Base-by-base conservation (phyloP, 495 filamentous ascomycete genomes). In the Staphylotrichum tortipilum region DNA sequence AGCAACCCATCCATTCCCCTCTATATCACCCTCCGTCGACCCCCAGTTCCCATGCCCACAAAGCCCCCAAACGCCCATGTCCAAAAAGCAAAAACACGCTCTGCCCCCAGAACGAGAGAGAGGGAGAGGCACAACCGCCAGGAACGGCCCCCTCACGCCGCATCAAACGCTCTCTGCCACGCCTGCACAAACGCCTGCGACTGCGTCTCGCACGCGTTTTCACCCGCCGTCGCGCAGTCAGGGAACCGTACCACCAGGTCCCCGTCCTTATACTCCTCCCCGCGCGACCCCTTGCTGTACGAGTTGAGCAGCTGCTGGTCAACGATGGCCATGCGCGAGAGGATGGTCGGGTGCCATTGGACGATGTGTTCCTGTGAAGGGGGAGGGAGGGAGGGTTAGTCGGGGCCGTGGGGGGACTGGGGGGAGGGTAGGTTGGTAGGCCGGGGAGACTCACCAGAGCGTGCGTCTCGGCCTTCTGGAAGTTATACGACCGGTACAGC, bases 271-370 rank as follows among this genome's bases (percentile, higher is more conserved):
- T 86, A 90, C 57, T 78, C 73, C 22, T 65, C 69, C 3, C 72
- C 71, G 30, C 63, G 46, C 7, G 56, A 55, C 19, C 38, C 58
- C 28, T 64, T 65, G 38, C 61, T 65, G 62, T 94, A 95, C 4
- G 88, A 74, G 64, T 94, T 94, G 58, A 99, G 66, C 31, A 76
- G 69, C 17, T 81, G 77, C 68, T 97, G 91, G 3, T 89, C 88
- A 17, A 99, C 69, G 11, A 99, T 70, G 1, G 85, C 89, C 47
- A 95, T 68, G 57, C 88, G 88, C 18, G 89, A 85, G 17, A 99
- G 77, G 45, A 97, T 88, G 1, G 92, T 99, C n/a, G 92, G 89
- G 63, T 99, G 94, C 94, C 94, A 99, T 74, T 95, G 92, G 28
- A 91, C 80, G 49, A 95, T 86, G 59, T 90, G 87, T 66, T 91